Evolutionary conservation across 768 basidiomycete species (phyloP).

Genomic region (Tricholoma sp.): DNA sequence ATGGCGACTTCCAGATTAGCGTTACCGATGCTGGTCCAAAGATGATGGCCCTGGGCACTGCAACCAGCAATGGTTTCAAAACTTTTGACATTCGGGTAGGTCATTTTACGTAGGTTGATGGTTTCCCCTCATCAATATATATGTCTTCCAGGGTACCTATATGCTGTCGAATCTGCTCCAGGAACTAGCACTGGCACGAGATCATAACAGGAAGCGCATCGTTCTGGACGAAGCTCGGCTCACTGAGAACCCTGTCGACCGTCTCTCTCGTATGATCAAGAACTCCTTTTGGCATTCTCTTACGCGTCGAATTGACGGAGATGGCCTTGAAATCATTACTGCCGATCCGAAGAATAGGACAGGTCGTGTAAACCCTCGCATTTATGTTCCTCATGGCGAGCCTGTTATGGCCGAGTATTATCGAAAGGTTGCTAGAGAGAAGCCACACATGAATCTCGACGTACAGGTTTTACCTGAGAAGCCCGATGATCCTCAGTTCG

Average conservation of each 20-base stretch:
- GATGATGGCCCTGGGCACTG: slow-evolving; percentile 92
- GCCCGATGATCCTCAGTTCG: slow-evolving; percentile 83
- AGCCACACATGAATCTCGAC: slow-evolving; percentile 91
- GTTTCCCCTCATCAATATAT: slow-evolving; percentile 6
- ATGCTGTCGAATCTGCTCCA: slow-evolving; percentile 99
- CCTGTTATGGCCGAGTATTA: slow-evolving; percentile 96
- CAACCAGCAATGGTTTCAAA: slow-evolving; percentile 97
- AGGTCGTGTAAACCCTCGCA: slow-evolving; percentile 82
- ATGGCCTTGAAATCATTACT: slow-evolving; percentile 95
- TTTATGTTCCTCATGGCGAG: slow-evolving; percentile 93
- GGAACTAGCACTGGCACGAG: slow-evolving; percentile 93
- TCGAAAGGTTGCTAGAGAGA: slow-evolving; percentile 80
- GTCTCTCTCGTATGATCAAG: slow-evolving; percentile 95
- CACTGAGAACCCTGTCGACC: slow-evolving; percentile 95
- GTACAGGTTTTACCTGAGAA: slow-evolving; percentile 86
- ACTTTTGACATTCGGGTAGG: slow-evolving; percentile 90
- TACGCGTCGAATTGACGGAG: slow-evolving; percentile 94
- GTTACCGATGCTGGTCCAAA: slow-evolving; percentile 96
- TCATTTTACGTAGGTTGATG: slow-evolving; percentile 4
- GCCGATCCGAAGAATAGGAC: slow-evolving; percentile 98
- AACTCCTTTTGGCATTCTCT: slow-evolving; percentile 98
- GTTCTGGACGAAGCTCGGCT: slow-evolving; percentile 98
- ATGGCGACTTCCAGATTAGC: slow-evolving; percentile 94
- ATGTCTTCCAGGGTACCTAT: slow-evolving; percentile 76
- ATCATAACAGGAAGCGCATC: slow-evolving; percentile 92